A percentile compares a stretch with the other conserved stretches of the same genome.
These are phyloP conservation scores for Carex cristatella DNA, from an alignment of 176 grass and related monocot species.

Conservation along the genomic window DNA sequence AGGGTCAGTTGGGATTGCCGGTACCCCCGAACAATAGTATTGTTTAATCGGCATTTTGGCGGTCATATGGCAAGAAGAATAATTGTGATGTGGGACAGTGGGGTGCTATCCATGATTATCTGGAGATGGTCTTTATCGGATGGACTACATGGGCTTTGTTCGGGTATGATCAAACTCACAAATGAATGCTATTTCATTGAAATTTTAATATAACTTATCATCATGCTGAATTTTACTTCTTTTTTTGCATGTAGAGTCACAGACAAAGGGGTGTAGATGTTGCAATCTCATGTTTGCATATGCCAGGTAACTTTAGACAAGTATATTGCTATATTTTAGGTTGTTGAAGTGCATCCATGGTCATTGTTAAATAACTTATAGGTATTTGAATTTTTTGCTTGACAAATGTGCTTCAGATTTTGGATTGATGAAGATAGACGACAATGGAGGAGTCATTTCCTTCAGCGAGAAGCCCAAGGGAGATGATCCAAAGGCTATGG, in stretches of 20 bases:
- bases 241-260: slow-evolving; percentile 41
- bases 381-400: neutral
- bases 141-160: slow-evolving; percentile 90
- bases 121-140: slow-evolving; percentile 81
- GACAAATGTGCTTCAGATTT: slow-evolving; percentile 62
- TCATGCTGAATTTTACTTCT: neutral
- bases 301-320: slow-evolving; percentile 39
- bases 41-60: no score
- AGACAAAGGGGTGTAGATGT: slow-evolving; percentile 65
- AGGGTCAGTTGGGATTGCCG: no score
- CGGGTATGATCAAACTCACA: slow-evolving; percentile 32
- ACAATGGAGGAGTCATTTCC: slow-evolving; percentile 60
- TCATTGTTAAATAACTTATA: neutral
- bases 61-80: no score
- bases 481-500: slow-evolving; percentile 73
- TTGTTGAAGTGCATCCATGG: neutral
- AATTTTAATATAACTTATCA: neutral
- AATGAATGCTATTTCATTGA: slow-evolving; percentile 2
- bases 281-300: slow-evolving; percentile 74
- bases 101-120: slow-evolving; percentile 17
- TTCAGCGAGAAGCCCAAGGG: slow-evolving; percentile 96
- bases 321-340: neutral
- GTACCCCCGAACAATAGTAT: no score
- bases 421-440: slow-evolving; percentile 86
- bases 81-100: no score